Evolutionary conservation across 805 yeast genomes (phyloP), one percentile per base, ranked within the genome.

Genomic region (Ogataea thermomethanolica): DNA sequence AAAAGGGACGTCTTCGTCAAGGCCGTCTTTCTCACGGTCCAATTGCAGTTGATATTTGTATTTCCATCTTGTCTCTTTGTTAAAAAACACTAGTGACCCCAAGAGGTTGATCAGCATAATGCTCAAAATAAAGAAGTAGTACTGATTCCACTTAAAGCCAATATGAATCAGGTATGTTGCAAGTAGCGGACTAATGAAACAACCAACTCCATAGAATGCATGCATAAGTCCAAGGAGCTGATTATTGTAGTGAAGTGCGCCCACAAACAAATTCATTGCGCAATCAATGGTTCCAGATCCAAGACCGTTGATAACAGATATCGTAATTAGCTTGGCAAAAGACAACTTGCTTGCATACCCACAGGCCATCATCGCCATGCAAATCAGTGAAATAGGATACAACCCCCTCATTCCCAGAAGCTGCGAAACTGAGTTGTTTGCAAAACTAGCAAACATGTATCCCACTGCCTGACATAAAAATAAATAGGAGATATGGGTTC

Each of bases 261-360:
- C 79, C 50, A 73, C 47, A 71, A 77, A 79, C 11, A 76, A 64
- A 49, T 76, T 78, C 51, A 76, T 59, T 8, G 74, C 61, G 26
- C 82, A 75, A 54, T 80, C 87, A 21, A 76, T 48, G 7, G 71
- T 48, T 1, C 88, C 87, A 39, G 66, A 66, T 0, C 83, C 81
- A 29, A 78, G 50, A 0, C 89, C 89, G 33, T 57, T 55, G 15
- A 71, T 48, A 2, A 66, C 51, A 43, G 73, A 69, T 24, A 66
- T 58, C 0, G 62, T 1, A 1, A 73, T 65, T 21, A 75, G 64
- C 0, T 75, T 17, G 8, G 52, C 41, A 43, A 67, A 70, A 13
- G 76, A 75, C 1, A 76, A 73, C 29, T 56, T 3, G 61, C 45
- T 7, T 68, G 57, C n/a, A 67, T 59, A 2, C 71, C 45, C 6